Percentiles rank a stretch among this genome's conserved stretches.
These are phyloP conservation scores for Coelastrella sp. DNA, from an alignment of 139 green algal genomes.

Conservation along the genomic window DNA sequence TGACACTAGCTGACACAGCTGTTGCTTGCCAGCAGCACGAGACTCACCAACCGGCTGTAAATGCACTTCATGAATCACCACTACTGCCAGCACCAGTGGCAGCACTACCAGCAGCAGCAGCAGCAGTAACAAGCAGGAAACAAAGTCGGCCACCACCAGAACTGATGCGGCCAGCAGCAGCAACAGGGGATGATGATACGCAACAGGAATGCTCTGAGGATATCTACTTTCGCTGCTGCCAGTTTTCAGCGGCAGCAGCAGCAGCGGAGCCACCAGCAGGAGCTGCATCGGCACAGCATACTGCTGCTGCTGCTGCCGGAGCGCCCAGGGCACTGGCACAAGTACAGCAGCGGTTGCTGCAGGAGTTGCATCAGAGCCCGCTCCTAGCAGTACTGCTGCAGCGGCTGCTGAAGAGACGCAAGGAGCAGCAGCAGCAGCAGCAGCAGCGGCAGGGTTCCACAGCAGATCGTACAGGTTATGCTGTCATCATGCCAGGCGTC, in stretches of 20 bases:
- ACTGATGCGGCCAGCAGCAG: not conserved
- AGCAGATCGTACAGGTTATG: slow-evolving; percentile 1
- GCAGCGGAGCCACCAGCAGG: not conserved
- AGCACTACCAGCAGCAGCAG: not conserved
- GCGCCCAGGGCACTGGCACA: not conserved
- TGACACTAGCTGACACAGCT: too few relatives aligned
- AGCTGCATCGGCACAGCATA: not conserved
- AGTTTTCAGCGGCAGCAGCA: not conserved
- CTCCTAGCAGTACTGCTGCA: slow-evolving; percentile 16
- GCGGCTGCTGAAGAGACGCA: not conserved
- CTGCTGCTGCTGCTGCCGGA: not conserved
- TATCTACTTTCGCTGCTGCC: slow-evolving; percentile 4
- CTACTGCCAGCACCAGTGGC: too few relatives aligned
- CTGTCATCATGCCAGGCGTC: not conserved
- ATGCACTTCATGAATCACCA: too few relatives aligned
- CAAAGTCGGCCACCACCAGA: too few relatives aligned
- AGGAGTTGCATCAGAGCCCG: not conserved
- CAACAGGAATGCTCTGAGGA: not conserved
- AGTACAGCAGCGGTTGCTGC: not conserved
- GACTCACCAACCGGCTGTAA: too few relatives aligned
- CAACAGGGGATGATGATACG: not conserved
- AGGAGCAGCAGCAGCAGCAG: slow-evolving; percentile 10
- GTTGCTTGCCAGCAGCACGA: too few relatives aligned
- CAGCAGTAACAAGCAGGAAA: not conserved
- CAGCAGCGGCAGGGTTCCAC: not conserved